Evolutionary conservation across 179 eudicot genomes (phyloP).

Genomic region (Vitellaria paradoxa): DNA sequence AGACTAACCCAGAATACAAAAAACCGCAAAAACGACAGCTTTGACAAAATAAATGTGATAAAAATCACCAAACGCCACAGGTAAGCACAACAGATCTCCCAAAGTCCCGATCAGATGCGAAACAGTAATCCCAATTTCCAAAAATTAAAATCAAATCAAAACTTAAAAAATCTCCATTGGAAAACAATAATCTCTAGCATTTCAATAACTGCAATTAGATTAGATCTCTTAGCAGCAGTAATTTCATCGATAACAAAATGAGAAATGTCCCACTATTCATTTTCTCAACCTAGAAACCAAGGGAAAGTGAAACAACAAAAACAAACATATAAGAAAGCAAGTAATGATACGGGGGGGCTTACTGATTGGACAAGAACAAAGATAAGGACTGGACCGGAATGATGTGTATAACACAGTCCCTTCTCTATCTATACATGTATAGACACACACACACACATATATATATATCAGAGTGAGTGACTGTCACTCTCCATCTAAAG

Average conservation of each 20-base stretch:
- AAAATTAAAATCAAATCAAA: neutral
- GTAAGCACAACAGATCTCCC: constrained; percentile 11
- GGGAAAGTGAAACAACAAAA: constrained; percentile 19
- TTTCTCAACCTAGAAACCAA: neutral
- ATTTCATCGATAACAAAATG: neutral
- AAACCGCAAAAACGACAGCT: neutral
- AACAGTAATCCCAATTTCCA: neutral
- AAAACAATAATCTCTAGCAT: neutral
- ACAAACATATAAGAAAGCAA: constrained; percentile 20
- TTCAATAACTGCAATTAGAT: constrained; percentile 18
- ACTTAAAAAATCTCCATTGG: neutral
- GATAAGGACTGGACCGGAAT: constrained; percentile 10
- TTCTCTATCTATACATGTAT: neutral
- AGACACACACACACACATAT: too few species aligned
- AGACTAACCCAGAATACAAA: constrained; percentile 16
- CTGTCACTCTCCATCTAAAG: neutral
- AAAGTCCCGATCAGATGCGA: neutral
- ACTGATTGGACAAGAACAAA: constrained; percentile 34
- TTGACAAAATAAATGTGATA: neutral
- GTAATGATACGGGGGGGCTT: constrained; percentile 15
- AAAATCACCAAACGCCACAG: neutral
- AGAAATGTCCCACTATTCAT: neutral
- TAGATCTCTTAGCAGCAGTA: constrained; percentile 29
- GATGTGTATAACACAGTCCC: neutral
- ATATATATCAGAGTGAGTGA: neutral